These are phyloP conservation scores for Coprinopsis sp. DNA, from an alignment of 768 basidiomycete species.

Conservation along the genomic window DNA sequence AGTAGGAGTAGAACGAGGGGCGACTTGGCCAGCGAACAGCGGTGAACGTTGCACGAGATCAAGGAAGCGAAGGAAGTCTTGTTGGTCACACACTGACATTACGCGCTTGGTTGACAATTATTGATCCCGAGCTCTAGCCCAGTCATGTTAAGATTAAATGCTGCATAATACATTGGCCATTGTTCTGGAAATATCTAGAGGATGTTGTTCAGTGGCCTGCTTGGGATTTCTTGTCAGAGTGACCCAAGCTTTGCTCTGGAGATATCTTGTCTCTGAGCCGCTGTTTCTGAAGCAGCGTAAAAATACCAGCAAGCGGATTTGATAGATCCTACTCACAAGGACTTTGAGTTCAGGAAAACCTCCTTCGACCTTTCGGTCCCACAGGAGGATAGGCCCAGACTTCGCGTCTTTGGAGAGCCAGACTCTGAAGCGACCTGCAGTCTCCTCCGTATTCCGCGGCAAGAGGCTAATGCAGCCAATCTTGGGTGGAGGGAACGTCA, in stretches of 20 bases:
- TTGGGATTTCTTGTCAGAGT: constrained; percentile 77
- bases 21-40: neutral
- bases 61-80: neutral
- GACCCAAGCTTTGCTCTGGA: constrained; percentile 79
- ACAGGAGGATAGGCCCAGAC: constrained; percentile 49
- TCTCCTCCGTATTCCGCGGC: constrained; percentile 75
- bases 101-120: too few relatives aligned
- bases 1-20: neutral
- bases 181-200: too few relatives aligned
- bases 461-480: constrained; percentile 65
- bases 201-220: too few relatives aligned
- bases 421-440: constrained; percentile 86
- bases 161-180: too few relatives aligned
- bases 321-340: constrained; percentile 46
- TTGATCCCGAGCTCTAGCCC: too few relatives aligned
- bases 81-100: constrained; percentile 6
- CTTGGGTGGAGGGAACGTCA: constrained; percentile 83
- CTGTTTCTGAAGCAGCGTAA: constrained; percentile 62
- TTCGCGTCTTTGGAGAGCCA: constrained; percentile 56
- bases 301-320: neutral
- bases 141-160: too few relatives aligned
- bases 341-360: constrained; percentile 90
- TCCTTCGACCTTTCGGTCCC: constrained; percentile 90
- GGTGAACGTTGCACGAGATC: neutral
- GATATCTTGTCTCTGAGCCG: constrained; percentile 78